Evolutionary conservation across 2,329 filamentous ascomycete genomes (phyloP), one percentile per base, ranked within the genome.

Genomic region (Stromatinia cepivora): DNA sequence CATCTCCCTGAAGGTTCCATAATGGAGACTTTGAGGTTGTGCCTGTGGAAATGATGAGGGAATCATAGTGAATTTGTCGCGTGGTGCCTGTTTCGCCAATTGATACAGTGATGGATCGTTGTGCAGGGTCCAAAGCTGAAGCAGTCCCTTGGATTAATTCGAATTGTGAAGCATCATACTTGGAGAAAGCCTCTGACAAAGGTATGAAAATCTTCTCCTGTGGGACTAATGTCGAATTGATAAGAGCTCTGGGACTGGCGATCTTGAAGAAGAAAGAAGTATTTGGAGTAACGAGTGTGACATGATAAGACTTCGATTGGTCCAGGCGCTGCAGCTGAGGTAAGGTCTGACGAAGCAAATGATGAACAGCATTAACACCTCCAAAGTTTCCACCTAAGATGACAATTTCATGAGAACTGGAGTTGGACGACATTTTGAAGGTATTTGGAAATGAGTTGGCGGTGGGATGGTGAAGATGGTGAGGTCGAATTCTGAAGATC

Each of bases 341-440:
- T n/a, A 86, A 63, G 31, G 79, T 78, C 76, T 87, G 83, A 70
- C 82, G 82, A 58, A 85, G 81, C 34, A 85, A 77, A 72, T 84
- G 83, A 70, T 87, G 85, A 3, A 84, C 84, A 3, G 77, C 79
- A 17, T 81, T 82, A 4, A 86, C 70, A 46, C 85, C 85, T 13
- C 77, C 83, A 69, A 84, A 86, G 17, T 84, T 85, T 22, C 81
- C 84, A 45, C 85, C 85, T 2, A 87, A 75, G 42, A 87, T 79
- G 69, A 86, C 76, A 68, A 86, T 82, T n/a, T 68, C 22, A 15
- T 68, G 66, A n/a, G 25, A 15, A 46, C 15, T 46, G 50, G 52
- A 31, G 34, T 54, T 34, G 57, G 66, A 68, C 4, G 66, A 53
- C 65, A 67, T 68, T 28, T 20, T 39, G 58, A 68, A 36, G 48